Conservation (phyloP, 2,329 filamentous ascomycete genomes). For the Diaporthe batatas region DNA sequence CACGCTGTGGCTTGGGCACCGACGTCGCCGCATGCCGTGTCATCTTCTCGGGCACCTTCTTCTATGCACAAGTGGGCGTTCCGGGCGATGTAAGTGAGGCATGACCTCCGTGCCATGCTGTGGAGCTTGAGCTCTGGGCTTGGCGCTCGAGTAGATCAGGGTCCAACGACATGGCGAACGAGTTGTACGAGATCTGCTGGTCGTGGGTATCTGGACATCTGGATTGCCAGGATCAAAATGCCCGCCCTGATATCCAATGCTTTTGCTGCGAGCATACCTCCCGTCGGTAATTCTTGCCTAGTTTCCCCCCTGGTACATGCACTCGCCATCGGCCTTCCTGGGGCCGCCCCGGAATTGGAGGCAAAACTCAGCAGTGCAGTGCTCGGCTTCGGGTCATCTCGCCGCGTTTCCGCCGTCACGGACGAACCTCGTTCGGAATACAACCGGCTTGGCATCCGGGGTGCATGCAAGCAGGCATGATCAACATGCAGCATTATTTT, state of each 20-base stretch:
- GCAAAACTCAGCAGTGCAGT: conserved; percentile 4
- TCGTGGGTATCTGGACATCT: no score
- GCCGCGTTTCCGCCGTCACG: conserved; percentile 5
- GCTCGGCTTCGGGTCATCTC: conserved; percentile 33
- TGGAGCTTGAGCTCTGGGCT: background rate
- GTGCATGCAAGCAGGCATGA: background rate
- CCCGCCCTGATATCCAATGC: no score
- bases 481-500: conserved; percentile 1
- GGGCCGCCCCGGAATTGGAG: conserved; percentile 18
- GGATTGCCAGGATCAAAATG: no score
- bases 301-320: background rate
- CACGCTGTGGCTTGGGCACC: no score
- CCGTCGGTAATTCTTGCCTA: background rate
- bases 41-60: no score
- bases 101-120: background rate
- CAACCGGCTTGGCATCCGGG: conserved; percentile 27
- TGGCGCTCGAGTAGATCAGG: background rate
- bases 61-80: background rate
- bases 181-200: no score
- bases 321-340: background rate
- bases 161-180: background rate
- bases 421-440: conserved; percentile 25
- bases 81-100: background rate
- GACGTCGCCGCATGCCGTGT: background rate
- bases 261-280: background rate